These are phyloP conservation scores for Phlyctochytrium planicorne DNA, from an alignment of 192 early-diverging fungal genomes.

Conservation along the genomic window DNA sequence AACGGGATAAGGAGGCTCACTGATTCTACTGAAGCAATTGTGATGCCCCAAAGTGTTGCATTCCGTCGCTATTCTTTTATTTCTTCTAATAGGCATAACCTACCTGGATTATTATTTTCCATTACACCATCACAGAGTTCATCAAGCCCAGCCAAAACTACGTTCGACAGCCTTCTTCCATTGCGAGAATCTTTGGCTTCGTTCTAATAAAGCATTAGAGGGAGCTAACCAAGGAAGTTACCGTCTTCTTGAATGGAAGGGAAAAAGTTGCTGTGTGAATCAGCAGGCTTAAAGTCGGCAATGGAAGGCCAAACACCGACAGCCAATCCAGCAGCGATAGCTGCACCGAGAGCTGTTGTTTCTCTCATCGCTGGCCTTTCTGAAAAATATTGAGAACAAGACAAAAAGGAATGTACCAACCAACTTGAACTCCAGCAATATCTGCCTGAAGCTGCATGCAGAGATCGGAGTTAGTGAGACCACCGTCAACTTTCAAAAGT, in stretches of 20 bases:
- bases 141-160: slow-evolving; percentile 50
- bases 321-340: slow-evolving; percentile 82
- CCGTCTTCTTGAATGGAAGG: slow-evolving; percentile 8
- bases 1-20: no score
- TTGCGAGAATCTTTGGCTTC: slow-evolving; percentile 54
- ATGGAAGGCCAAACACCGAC: slow-evolving; percentile 63
- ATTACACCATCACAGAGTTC: no score
- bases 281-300: slow-evolving; percentile 51
- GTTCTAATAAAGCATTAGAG: slow-evolving; percentile 38
- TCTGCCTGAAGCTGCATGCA: slow-evolving; percentile 94
- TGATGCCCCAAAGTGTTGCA: no score
- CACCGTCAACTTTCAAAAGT: slow-evolving; percentile 90
- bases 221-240: slow-evolving; percentile 21
- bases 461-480: slow-evolving; percentile 84
- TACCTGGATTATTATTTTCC: no score
- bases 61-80: no score
- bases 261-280: slow-evolving; percentile 30
- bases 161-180: slow-evolving; percentile 80
- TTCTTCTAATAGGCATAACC: no score
- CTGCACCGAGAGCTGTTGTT: slow-evolving; percentile 89
- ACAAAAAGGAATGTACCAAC: slow-evolving; percentile 16
- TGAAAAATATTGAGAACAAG: background rate
- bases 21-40: no score
- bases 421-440: slow-evolving; percentile 74
- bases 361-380: slow-evolving; percentile 83